These are phyloP conservation scores for Eucalyptus decipiens DNA, from an alignment of 345 rosid species.

Conservation along the genomic window DNA sequence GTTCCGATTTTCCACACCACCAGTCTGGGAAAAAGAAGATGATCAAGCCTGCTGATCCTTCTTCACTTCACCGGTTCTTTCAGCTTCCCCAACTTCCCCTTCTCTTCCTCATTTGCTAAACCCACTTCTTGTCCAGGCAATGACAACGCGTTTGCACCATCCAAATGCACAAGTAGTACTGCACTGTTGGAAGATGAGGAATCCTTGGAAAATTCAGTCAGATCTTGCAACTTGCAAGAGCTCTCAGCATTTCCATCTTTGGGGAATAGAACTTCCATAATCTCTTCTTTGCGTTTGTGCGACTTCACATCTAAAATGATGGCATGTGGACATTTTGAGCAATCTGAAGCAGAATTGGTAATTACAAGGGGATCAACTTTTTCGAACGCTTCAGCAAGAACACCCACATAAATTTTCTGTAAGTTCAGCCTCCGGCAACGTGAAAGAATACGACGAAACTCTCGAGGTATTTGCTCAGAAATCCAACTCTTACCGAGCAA, in stretches of 20 bases:
- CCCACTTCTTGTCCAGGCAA: background rate
- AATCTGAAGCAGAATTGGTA: background rate
- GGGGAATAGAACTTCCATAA: conserved; percentile 6
- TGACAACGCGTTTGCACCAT: background rate
- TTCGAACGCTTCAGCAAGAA: conserved; percentile 10
- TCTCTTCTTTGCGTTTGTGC: conserved; percentile 3
- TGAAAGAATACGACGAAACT: background rate
- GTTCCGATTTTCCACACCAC: background rate
- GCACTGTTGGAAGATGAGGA: background rate
- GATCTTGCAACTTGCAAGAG: background rate
- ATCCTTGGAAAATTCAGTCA: background rate
- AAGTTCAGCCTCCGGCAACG: background rate
- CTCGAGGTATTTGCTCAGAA: background rate
- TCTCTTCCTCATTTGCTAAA: background rate
- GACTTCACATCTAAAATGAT: conserved; percentile 17
- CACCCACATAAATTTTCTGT: background rate
- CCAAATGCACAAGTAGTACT: background rate
- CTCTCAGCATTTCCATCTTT: background rate
- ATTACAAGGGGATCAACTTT: conserved; percentile 17
- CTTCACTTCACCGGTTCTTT: background rate
- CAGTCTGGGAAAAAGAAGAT: background rate
- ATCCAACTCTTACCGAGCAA: conserved; percentile 1
- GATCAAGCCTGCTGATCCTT: background rate
- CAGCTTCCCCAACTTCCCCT: background rate
- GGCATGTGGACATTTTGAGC: background rate